Evolutionary conservation across 1,284 basidiomycete genomes (phyloP).

Genomic region (Rhodotorula mucilaginosa): DNA sequence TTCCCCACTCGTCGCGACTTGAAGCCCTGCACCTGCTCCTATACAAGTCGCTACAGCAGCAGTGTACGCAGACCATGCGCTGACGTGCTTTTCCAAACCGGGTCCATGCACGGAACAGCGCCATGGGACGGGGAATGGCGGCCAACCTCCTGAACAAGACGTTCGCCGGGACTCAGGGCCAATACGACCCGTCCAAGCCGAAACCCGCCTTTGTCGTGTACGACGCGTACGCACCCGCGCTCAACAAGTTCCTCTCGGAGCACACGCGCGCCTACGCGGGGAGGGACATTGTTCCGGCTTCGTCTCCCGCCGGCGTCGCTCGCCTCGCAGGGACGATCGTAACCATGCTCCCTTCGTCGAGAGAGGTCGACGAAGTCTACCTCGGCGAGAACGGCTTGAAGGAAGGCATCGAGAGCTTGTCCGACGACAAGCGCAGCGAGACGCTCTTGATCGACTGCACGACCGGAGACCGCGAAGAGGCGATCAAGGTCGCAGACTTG

Average conservation of each 20-base stretch:
- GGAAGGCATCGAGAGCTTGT: conserved; percentile 31
- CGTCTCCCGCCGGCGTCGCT: conserved; percentile 50
- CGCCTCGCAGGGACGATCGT: conserved; percentile 51
- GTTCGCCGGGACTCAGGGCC: conserved; percentile 30
- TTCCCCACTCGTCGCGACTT: not conserved
- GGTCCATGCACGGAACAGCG: not conserved
- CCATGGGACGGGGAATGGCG: conserved; percentile 80
- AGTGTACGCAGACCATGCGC: not conserved
- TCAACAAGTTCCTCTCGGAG: conserved; percentile 59
- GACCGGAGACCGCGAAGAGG: conserved; percentile 73
- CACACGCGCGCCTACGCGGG: conserved; percentile 41
- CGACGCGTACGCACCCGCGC: conserved; percentile 65
- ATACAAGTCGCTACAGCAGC: not conserved
- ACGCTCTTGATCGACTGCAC: conserved; percentile 83
- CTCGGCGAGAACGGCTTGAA: conserved; percentile 44
- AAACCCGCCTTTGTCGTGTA: conserved; percentile 64
- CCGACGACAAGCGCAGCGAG: conserved; percentile 21
- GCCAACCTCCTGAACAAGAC: conserved; percentile 58
- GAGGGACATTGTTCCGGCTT: conserved; percentile 45
- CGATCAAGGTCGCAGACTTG: conserved; percentile 59
- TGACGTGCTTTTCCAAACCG: not conserved
- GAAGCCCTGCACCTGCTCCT: not conserved
- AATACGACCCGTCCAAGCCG: conserved; percentile 13
- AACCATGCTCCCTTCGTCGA: conserved; percentile 55
- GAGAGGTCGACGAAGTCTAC: conserved; percentile 52